Base-by-base conservation (phyloP, 78 protist species). In the Dictyostelium capitatum region DNA sequence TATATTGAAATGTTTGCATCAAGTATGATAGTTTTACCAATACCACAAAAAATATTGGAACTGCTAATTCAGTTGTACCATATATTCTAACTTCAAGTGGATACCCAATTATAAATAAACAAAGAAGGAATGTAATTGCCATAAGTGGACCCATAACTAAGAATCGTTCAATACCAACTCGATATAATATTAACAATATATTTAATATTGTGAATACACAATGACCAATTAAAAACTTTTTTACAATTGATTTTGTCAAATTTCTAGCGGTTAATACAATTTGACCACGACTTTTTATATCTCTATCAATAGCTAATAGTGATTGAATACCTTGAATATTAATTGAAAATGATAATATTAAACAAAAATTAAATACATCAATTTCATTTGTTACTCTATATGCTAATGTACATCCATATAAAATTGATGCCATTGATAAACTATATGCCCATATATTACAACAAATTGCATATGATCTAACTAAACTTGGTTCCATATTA, bases 321-420 rank as follows among this genome's bases (percentile, higher is more conserved):
- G 69, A 59, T 59, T 59, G 69, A 59, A 59, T 59, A n/a, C 69
- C 69, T 59, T 59, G 69, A 59, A 59, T 59, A 32, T 69, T 28
- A 6, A 69, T 69, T 14, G 77, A 69, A 15, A 69, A 32, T 32
- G 47, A 69, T 11, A 69, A 15, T 15, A 69, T 28, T 32, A 69
- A 69, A 17, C 47, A 37, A 69, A 69, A 69, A 69, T 37, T 69
- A 69, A 69, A 69, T 11, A 69, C n/a, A 32, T 69, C 77, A 32
- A 69, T 69, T 25, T 28, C 23, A 9, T 69, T 69, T 6, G 77
- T 73, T 17, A 30, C 54, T n/a, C 54, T 73, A 73, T 46, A 73
- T 6, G 80, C 80, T n/a, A 73, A 43, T n/a, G 80, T n/a, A 43
- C 51, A 46, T 3, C 80, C 80, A 73, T 30, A 73, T 20, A 73